A percentile compares a stretch with the other conserved stretches of the same genome.
phyloP scores from a whole-genome alignment of 192 early-diverging fungal genomes.

The Haplosporangium gracile region DNA sequence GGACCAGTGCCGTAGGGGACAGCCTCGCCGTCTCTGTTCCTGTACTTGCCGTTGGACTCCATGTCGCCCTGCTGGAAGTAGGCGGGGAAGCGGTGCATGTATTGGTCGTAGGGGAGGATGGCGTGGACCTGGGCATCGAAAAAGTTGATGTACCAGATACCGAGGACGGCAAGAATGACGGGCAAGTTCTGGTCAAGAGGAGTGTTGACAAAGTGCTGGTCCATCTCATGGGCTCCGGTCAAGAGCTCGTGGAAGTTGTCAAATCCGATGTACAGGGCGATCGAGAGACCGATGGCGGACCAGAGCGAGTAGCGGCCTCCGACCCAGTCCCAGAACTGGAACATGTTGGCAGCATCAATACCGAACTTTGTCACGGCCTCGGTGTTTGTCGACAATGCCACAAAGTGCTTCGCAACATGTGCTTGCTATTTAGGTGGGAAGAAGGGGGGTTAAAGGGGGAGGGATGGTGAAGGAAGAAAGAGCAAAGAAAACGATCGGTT shows the following conservation, averaged over 20 bases:
- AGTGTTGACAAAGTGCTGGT: slow-evolving; percentile 92
- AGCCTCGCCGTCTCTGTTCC: slow-evolving; percentile 82
- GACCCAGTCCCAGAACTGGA: slow-evolving; percentile 99
- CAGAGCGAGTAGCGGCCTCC: slow-evolving; percentile 99
- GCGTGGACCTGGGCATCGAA: slow-evolving; percentile 94
- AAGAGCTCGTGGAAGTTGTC: slow-evolving; percentile 95
- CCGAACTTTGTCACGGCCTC: slow-evolving; percentile 91
- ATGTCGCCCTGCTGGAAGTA: slow-evolving; percentile 99
- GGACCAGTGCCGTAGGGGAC: slow-evolving; percentile 93
- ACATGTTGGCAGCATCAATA: slow-evolving; percentile 98
- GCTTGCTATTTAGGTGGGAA: slow-evolving; percentile 55
- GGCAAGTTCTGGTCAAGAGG: slow-evolving; percentile 96
- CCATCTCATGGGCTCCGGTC: slow-evolving; percentile 95
- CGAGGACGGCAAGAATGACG: slow-evolving; percentile 87
- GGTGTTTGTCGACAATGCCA: slow-evolving; percentile 96
- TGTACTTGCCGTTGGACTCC: slow-evolving; percentile 99
- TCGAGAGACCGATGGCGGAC: slow-evolving; percentile 99
- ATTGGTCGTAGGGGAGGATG: slow-evolving; percentile 99
- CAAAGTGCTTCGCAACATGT: slow-evolving; percentile 99
- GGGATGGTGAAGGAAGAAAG: too few relatives aligned
- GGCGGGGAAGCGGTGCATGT: slow-evolving; percentile 96
- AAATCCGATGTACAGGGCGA: slow-evolving; percentile 94
- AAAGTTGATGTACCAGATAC: slow-evolving; percentile 99
- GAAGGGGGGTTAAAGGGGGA: not conserved
- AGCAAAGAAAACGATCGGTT: too few relatives aligned